Evolutionary conservation across 108 stramenopile species (phyloP).

Genomic region (Stephanodiscus triporus): DNA sequence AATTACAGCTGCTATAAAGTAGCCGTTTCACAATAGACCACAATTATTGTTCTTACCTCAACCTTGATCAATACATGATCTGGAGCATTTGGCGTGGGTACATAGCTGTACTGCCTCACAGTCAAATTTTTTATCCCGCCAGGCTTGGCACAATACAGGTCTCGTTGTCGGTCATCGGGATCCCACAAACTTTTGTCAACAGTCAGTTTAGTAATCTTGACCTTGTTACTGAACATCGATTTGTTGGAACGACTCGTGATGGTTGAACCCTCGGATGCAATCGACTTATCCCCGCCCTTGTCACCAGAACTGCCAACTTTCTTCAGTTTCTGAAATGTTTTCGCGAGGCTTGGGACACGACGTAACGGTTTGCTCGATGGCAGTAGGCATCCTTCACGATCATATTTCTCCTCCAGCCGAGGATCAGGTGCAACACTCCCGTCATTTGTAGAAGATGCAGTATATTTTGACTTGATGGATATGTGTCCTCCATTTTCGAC

Average conservation of each 20-base stretch:
- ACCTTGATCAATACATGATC: constrained; percentile 62
- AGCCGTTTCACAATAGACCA: no score
- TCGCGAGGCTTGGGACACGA: neutral
- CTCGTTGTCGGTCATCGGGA: constrained; percentile 19
- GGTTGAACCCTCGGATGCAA: neutral
- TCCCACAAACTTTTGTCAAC: neutral
- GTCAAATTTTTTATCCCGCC: constrained; percentile 24
- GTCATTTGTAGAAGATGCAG: neutral
- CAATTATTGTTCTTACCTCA: constrained; percentile 29
- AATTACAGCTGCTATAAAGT: neutral
- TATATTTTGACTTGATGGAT: no score
- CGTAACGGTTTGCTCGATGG: neutral
- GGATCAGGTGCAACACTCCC: neutral
- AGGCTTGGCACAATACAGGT: constrained; percentile 30
- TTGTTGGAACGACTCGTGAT: neutral
- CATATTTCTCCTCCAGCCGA: neutral
- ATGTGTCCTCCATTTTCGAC: no score
- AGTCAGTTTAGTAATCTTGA: neutral
- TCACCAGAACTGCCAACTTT: neutral
- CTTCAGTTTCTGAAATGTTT: constrained; percentile 13
- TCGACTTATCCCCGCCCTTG: neutral
- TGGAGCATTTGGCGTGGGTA: constrained; percentile 25
- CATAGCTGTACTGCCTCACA: constrained; percentile 26
- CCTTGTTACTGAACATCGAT: no score
- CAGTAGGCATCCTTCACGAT: neutral